Base-by-base conservation (phyloP, 2,329 filamentous ascomycete genomes). In the Neocatenulostroma microsporum region DNA sequence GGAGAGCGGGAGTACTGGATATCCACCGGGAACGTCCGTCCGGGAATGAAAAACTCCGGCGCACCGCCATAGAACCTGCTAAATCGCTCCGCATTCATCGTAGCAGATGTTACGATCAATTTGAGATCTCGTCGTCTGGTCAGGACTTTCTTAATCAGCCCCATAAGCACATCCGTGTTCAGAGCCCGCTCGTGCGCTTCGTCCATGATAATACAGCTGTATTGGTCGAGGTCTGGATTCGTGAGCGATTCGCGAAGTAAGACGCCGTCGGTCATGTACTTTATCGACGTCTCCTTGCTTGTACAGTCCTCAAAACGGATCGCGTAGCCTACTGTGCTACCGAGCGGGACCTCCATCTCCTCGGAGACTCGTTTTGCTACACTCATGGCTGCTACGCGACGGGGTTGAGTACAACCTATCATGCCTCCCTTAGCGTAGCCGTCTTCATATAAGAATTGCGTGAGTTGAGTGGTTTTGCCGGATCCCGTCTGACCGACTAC, bases 141-240 rank as follows among this genome's bases (percentile, higher is more conserved):
- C 30, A 98, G 67, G 3, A 98, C 89, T 63, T 98, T 98, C 62
- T 96, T 98, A 66, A 98, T 89, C 19, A 98, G 66, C 0, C 91
- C 91, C 84, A 98, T 94, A 11, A 98, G 67, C 13, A 98, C 89
- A 60, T 98, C 91, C 0, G 91, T 98, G 56, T 98, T 96, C 33
- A 98, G 66, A 1, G 91, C 89, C 60, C 91, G 77, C 62, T 98
- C 91, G 72, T 98, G 91, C 4, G 91, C 93, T 67, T 98, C 91
- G 57, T 98, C 91, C 91, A 98, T 98, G 62, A 98, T 98, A 53
- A 98, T 87, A 58, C 88, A 95, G 11, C 89, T 94, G 59, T 98
- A 98, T 47, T 85, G 84, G 61, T 96, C 91, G 29, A 98, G 70
- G 58, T 98, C 89, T 5, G 82, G 78, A 60, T 96, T 89, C 41